Evolutionary conservation across 2,329 filamentous ascomycete genomes (phyloP).

Genomic region (Fusarium sp.): DNA sequence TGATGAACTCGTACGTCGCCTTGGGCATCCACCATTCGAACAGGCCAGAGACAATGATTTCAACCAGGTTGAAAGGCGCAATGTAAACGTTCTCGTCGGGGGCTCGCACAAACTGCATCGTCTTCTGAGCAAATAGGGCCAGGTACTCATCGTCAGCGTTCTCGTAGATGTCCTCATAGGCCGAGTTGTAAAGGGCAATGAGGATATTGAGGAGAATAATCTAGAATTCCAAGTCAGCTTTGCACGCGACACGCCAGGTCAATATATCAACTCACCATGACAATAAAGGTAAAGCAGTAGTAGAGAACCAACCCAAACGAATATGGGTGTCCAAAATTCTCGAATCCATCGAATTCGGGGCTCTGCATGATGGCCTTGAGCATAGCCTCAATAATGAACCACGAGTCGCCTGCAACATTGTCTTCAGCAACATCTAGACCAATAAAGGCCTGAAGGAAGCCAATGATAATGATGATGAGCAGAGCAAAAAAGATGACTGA

Average conservation of each 20-base stretch:
- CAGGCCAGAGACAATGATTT: conserved; percentile 81
- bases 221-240: conserved; percentile 44
- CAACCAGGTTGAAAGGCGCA: conserved; percentile 92
- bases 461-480: conserved; percentile 83
- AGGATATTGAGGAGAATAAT: conserved; percentile 91
- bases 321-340: conserved; percentile 89
- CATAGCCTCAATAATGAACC: conserved; percentile 85
- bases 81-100: conserved; percentile 99
- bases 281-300: conserved; percentile 96
- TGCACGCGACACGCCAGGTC: background rate
- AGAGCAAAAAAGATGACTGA: conserved; percentile 97
- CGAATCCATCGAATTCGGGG: conserved; percentile 90
- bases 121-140: conserved; percentile 92
- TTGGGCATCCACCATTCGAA: conserved; percentile 97
- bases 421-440: conserved; percentile 88
- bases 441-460: conserved; percentile 93
- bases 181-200: conserved; percentile 96
- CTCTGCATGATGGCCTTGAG: conserved; percentile 91
- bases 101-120: conserved; percentile 95
- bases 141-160: conserved; percentile 97
- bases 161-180: conserved; percentile 93
- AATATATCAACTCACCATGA: conserved; percentile 76
- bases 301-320: conserved; percentile 96
- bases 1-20: conserved; percentile 79
- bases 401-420: conserved; percentile 73